Evolutionary conservation across 371 early-diverging fungal species (phyloP).

Genomic region (Mycotypha africana): DNA sequence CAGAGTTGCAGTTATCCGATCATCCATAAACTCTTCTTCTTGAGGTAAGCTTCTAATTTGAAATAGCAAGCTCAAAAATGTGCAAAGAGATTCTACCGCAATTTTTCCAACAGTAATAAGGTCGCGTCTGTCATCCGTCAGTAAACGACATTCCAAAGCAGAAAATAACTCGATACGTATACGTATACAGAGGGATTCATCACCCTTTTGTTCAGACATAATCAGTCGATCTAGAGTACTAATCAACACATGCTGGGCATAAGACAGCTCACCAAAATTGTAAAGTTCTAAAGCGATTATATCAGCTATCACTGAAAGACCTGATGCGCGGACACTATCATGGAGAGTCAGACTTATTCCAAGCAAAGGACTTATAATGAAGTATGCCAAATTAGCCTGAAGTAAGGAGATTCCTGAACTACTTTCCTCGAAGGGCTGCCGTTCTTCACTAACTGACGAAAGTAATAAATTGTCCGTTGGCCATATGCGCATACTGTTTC

Average conservation of each 20-base stretch:
- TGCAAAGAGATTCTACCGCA: constrained; percentile 50
- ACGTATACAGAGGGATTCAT: constrained; percentile 30
- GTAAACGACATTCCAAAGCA: constrained; percentile 24
- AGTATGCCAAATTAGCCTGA: constrained; percentile 47
- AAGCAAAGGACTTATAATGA: constrained; percentile 57
- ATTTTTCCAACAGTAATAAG: constrained; percentile 20
- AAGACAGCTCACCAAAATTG: constrained; percentile 40
- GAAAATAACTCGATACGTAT: constrained; percentile 26
- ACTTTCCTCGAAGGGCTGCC: background rate
- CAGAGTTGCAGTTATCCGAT: constrained; percentile 56
- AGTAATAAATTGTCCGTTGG: constrained; percentile 15
- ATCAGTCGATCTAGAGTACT: constrained; percentile 59
- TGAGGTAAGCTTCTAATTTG: constrained; percentile 59
- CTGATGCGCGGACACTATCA: constrained; percentile 48
- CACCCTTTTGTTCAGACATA: constrained; percentile 55
- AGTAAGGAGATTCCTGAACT: constrained; percentile 14
- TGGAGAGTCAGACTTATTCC: constrained; percentile 57
- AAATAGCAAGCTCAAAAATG: constrained; percentile 51
- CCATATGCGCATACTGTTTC: constrained; percentile 16
- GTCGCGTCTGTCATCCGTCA: constrained; percentile 12
- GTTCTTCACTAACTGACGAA: background rate
- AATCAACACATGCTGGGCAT: constrained; percentile 54
- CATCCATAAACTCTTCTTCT: constrained; percentile 59
- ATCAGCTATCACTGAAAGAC: constrained; percentile 54
- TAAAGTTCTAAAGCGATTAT: constrained; percentile 60